Conservation (phyloP, 192 early-diverging fungal genomes). For the Jimgerdemannia lactiflua region DNA sequence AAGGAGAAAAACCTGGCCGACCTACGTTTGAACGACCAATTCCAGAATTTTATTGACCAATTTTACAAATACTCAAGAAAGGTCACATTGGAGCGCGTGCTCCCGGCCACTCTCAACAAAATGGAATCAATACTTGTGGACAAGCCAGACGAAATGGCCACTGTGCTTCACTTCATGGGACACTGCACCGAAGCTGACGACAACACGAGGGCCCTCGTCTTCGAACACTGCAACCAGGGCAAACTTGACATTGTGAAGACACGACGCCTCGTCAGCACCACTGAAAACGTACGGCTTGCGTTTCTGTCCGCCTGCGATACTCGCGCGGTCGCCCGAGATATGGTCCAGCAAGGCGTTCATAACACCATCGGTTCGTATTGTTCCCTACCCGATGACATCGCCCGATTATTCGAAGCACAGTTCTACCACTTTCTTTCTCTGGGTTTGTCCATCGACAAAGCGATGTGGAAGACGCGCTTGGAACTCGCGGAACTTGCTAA, state of each 20-base stretch:
- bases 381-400: neutral
- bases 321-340: neutral
- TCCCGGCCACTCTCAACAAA: neutral
- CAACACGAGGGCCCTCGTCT: neutral
- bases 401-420: neutral
- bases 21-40: neutral
- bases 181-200: neutral
- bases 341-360: neutral
- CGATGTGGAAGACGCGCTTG: neutral
- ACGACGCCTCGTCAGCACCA: neutral
- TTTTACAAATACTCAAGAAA: neutral
- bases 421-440: neutral
- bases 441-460: neutral
- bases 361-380: neutral
- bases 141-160: neutral
- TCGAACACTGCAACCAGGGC: neutral
- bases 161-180: neutral
- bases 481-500: neutral
- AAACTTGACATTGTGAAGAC: neutral
- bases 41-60: neutral
- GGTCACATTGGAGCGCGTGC: neutral
- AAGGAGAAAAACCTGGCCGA: neutral
- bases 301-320: neutral
- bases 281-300: neutral
- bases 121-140: neutral